These are phyloP conservation scores for Flagelloscypha sp. DNA, from an alignment of 768 basidiomycete genomes.

Conservation along the genomic window DNA sequence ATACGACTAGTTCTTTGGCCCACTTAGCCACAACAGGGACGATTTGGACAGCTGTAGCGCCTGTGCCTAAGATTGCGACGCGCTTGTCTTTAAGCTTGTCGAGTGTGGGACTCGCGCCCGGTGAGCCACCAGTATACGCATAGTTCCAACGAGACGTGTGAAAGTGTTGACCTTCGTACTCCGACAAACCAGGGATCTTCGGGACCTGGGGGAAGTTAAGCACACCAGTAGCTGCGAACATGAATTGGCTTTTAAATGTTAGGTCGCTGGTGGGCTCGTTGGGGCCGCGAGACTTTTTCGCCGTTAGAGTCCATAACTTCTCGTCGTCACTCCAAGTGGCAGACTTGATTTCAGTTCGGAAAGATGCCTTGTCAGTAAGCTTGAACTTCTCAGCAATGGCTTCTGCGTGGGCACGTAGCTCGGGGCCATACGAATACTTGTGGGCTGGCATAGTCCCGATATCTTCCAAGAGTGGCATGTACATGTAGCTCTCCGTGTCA, in stretches of 20 bases:
- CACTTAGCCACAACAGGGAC: slow-evolving; percentile 11
- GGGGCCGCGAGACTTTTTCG: slow-evolving; percentile 4
- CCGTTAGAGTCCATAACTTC: slow-evolving; percentile 3
- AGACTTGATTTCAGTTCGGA: slow-evolving; percentile 3
- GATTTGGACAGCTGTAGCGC: slow-evolving; percentile 13
- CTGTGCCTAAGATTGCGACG: slow-evolving; percentile 12
- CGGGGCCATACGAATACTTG: slow-evolving; percentile 12
- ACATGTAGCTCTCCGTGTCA: slow-evolving; percentile 14
- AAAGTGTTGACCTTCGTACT: slow-evolving; percentile 7
- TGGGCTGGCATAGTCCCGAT: slow-evolving; percentile 12
- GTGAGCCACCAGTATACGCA: slow-evolving; percentile 6
- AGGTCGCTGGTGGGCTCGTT: slow-evolving; percentile 1
- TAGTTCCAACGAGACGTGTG: slow-evolving; percentile 14
- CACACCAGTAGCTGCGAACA: too few relatives aligned
- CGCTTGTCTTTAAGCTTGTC: slow-evolving; percentile 8
- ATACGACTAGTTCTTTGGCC: slow-evolving; percentile 11
- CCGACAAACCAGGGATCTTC: slow-evolving; percentile 3
- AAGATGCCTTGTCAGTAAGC: slow-evolving; percentile 8
- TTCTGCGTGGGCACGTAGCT: slow-evolving; percentile 11
- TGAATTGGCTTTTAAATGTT: background rate
- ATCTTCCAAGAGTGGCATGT: slow-evolving; percentile 14
- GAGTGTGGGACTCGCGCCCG: slow-evolving; percentile 1
- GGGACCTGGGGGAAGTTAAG: slow-evolving; percentile 10
- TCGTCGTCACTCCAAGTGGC: slow-evolving; percentile 4
- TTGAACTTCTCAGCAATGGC: slow-evolving; percentile 11